These are phyloP conservation scores for Metschnikowia cubensis DNA, from an alignment of 805 yeast species.

Conservation along the genomic window DNA sequence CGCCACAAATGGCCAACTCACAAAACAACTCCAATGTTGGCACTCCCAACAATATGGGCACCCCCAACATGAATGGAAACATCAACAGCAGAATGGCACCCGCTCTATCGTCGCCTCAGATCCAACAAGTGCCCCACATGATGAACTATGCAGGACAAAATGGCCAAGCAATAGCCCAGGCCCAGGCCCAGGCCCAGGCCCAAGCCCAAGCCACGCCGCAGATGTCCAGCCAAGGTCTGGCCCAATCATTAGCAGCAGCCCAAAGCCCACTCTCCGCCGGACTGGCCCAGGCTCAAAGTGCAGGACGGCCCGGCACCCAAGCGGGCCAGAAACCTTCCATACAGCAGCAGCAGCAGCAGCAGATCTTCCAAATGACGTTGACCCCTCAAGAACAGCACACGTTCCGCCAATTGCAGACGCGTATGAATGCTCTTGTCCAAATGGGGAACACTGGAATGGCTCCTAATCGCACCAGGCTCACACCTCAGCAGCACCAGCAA, in stretches of 20 bases:
- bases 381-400: constrained; percentile 40
- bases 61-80: constrained; percentile 5
- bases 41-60: constrained; percentile 13
- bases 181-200: not conserved
- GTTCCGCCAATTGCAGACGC: constrained; percentile 37
- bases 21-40: constrained; percentile 13
- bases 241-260: not conserved
- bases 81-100: constrained; percentile 11
- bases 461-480: constrained; percentile 39
- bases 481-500: constrained; percentile 43
- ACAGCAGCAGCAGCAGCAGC: constrained; percentile 44
- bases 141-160: constrained; percentile 2
- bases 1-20: constrained; percentile 13
- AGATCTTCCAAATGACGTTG: constrained; percentile 40
- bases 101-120: constrained; percentile 13
- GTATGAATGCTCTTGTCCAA: constrained; percentile 37
- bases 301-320: constrained; percentile 13
- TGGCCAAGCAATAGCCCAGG: not conserved
- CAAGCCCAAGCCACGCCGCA: not conserved
- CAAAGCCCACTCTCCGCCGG: not conserved
- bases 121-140: constrained; percentile 11
- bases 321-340: constrained; percentile 19
- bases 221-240: constrained; percentile 1
- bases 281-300: not conserved
- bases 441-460: constrained; percentile 43